Percentiles rank a stretch among this genome's conserved stretches.
Evolutionary conservation across 1,139 yeast species (phyloP).

Genomic region (Petasospora fabianii): DNA sequence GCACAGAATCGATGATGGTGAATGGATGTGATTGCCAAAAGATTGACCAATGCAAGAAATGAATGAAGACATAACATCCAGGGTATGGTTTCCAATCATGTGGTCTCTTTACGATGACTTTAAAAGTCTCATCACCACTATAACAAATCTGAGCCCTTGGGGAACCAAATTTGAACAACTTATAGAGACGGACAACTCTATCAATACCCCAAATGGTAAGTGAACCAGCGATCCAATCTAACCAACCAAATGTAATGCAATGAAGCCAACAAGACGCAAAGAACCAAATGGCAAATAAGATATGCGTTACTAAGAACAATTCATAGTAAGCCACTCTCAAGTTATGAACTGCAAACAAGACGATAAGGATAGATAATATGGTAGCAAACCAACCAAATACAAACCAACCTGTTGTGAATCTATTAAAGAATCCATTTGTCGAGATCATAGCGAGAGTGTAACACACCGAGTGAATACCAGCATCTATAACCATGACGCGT

Average conservation of each 20-base stretch:
- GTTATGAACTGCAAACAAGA: constrained; percentile 41
- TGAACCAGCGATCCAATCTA: constrained; percentile 23
- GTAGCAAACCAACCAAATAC: constrained; percentile 52
- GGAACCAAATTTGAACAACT: constrained; percentile 31
- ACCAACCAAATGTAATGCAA: constrained; percentile 36
- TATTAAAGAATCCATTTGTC: constrained; percentile 11
- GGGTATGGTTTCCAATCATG: constrained; percentile 32
- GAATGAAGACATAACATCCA: constrained; percentile 35
- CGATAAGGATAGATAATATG: constrained; percentile 37
- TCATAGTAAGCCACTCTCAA: constrained; percentile 59
- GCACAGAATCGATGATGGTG: constrained; percentile 35
- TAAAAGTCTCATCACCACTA: constrained; percentile 45
- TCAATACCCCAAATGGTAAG: constrained; percentile 34
- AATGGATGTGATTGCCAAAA: constrained; percentile 62
- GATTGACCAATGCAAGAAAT: constrained; percentile 39
- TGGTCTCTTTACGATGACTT: constrained; percentile 32
- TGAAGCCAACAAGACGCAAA: constrained; percentile 60
- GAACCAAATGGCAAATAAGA: constrained; percentile 49
- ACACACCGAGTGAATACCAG: constrained; percentile 39
- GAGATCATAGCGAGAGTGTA: constrained; percentile 36
- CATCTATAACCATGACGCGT: constrained; percentile 38
- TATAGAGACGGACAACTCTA: constrained; percentile 29
- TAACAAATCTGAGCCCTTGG: constrained; percentile 42
- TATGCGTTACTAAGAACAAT: constrained; percentile 53
- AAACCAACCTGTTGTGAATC: constrained; percentile 16